phyloP scores from a whole-genome alignment of 768 basidiomycete species.

The Hypsizygus marmoreus region DNA sequence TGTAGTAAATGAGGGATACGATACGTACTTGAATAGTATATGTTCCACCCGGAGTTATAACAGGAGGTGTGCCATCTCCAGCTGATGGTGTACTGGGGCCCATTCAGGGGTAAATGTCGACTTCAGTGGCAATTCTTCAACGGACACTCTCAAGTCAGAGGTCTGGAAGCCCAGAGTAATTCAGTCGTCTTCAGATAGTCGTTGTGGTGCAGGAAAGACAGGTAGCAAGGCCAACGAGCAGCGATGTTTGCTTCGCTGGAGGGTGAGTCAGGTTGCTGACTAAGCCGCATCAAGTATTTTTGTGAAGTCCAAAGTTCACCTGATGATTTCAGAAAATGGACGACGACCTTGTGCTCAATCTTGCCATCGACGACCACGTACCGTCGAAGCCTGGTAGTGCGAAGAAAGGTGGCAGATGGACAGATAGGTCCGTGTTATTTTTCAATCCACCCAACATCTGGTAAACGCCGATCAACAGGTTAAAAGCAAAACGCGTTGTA shows the following conservation, averaged over 20 bases:
- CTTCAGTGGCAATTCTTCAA: not conserved
- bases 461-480: conserved; percentile 39
- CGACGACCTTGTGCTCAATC: conserved; percentile 76
- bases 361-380: conserved; percentile 44
- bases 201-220: too few species aligned
- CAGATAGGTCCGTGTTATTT: conserved; percentile 62
- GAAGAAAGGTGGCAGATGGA: conserved; percentile 74
- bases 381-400: conserved; percentile 22
- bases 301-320: not conserved
- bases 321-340: too few species aligned
- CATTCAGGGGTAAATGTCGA: conserved; percentile 14
- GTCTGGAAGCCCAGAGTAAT: not conserved
- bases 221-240: not conserved
- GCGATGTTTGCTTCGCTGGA: conserved; percentile 4
- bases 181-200: not conserved
- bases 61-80: conserved; percentile 55
- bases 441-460: conserved; percentile 15
- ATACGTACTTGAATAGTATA: conserved; percentile 72
- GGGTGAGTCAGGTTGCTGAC: conserved; percentile 22
- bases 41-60: conserved; percentile 71
- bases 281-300: conserved; percentile 15
- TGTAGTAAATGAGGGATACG: conserved; percentile 17
- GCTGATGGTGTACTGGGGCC: conserved; percentile 42
- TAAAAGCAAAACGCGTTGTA: conserved; percentile 72
- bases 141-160: not conserved